Conservation (phyloP, 305 asterid species). For the Fraxinus albicans region DNA sequence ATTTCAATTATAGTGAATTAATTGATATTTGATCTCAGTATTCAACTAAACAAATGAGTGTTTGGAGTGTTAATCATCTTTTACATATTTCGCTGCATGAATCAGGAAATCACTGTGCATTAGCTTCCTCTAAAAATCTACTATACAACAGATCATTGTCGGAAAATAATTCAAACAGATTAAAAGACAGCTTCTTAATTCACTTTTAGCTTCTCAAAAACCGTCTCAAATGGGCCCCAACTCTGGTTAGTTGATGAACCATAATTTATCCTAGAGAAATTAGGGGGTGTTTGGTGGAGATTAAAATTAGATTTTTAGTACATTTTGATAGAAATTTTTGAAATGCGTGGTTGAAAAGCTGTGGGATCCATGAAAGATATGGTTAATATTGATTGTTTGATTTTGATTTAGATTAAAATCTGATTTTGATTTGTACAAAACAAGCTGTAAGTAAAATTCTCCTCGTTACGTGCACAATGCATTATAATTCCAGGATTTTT, state of each 20-base stretch:
- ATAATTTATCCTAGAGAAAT: not conserved
- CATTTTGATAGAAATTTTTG: too few species aligned
- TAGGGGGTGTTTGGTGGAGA: too few species aligned
- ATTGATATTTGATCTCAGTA: not conserved
- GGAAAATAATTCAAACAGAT: not conserved
- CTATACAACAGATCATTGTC: not conserved
- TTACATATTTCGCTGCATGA: not conserved
- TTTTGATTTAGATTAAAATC: too few species aligned
- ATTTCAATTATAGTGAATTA: not conserved
- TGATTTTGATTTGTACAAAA: too few species aligned
- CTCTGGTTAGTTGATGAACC: not conserved
- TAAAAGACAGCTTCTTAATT: not conserved
- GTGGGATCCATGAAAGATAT: too few species aligned
- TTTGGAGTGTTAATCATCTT: not conserved
- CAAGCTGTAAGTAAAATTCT: not conserved
- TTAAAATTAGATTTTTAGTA: too few species aligned
- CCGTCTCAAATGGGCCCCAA: not conserved
- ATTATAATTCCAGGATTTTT: not conserved
- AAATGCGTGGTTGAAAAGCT: too few species aligned
- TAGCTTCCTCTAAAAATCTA: not conserved
- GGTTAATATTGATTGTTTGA: too few species aligned
- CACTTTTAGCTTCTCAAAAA: not conserved
- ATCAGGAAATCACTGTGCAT: not conserved
- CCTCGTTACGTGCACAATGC: not conserved
- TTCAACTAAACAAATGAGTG: not conserved